Evolutionary conservation across 345 rosid genomes (phyloP), one percentile per base, ranked within the genome.

Genomic region (Brassica napus): DNA sequence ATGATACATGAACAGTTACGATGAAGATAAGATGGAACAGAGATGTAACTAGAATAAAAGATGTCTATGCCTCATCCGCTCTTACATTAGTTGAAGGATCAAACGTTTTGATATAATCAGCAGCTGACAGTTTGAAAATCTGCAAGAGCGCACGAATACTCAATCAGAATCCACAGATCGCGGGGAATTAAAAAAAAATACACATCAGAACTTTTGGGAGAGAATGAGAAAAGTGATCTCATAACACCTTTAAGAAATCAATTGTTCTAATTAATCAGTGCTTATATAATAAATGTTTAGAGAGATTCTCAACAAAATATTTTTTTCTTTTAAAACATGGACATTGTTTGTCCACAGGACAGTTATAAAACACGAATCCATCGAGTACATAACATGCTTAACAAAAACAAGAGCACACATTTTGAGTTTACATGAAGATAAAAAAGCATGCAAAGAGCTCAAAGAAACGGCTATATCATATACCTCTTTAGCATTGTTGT

Each of bases 401-500:
- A 47, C 18, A 3, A 31, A 59, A 72, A 31, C 11, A 55, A 26
- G 15, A 76, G 54, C 74, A 61, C 2, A 42, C 5, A 57, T n/a
- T 30, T 28, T 16, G n/a, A 58, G 68, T 37, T 47, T 31, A 42
- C 21, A 73, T 4, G 21, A 4, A 58, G 6, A 7, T 1, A 57
- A 70, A 10, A 3, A 57, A 61, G 23, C 23, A 24, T 47, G 59
- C 30, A 69, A 44, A 54, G 7, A 70, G 65, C 32, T 57, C 9
- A 42, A 72, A 8, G 49, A 63, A 62, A 68, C 8, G 60, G 23
- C 23, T 58, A 66, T 44, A 44, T 10, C 26, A 21, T 18, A 95
- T 16, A 95, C 99, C 97, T 95, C 97, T 81, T 84, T 86, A 80
- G 73, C 74, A 49, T 65, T 81, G 82, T 75, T 72, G 78, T 86